Evolutionary conservation across 2,329 filamentous ascomycete genomes (phyloP), one percentile per base, ranked within the genome.

Genomic region (Cyphellophora attinorum): DNA sequence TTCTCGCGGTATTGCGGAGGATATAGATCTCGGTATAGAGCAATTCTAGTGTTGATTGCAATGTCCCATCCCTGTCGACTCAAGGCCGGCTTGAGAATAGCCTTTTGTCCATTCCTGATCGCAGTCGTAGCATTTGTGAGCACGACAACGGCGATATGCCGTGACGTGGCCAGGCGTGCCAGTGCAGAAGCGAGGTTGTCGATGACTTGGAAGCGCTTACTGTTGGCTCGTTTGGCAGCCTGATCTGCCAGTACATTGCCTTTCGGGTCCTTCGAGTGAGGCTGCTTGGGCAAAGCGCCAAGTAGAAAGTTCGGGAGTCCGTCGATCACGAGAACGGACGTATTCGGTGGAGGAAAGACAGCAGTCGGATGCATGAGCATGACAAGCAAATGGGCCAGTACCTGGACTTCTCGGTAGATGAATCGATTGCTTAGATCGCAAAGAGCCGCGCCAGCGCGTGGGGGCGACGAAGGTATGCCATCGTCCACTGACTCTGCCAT

Each of bases 111-210:
- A 13, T 8, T 23, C 42, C 81, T 77, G 60, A 93, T 79, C 46
- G 79, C 81, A n/a, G 85, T 93, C 27, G 79, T 81, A 39, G 81
- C 85, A 53, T 93, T 86, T 23, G 79, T 85, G 31, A 86, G 68
- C 13, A 91, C 56, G 3, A 94, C 64, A 27, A 93, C 67, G 15
- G 85, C 81, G 34, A 88, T 67, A 49, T 83, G 72, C 44, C 75
- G 72, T 18, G 79, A 72, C 8, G 80, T 76, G 4, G 88, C 85
- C 8, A 93, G 68, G 49, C 80, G 88, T 41, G 80, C 74, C 3
- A 79, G 58, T 23, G 64, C 62, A 3, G 63, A 62, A 5, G 69
- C 62, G 8, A 95, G 60, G 3, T 79, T 74, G 38, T 73, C 77
- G 40, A 85, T 74, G 17, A 93, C 68, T 44, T 46, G 36, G 44